Conservation (phyloP, 495 filamentous ascomycete species). For the Penicillium alfredii region DNA sequence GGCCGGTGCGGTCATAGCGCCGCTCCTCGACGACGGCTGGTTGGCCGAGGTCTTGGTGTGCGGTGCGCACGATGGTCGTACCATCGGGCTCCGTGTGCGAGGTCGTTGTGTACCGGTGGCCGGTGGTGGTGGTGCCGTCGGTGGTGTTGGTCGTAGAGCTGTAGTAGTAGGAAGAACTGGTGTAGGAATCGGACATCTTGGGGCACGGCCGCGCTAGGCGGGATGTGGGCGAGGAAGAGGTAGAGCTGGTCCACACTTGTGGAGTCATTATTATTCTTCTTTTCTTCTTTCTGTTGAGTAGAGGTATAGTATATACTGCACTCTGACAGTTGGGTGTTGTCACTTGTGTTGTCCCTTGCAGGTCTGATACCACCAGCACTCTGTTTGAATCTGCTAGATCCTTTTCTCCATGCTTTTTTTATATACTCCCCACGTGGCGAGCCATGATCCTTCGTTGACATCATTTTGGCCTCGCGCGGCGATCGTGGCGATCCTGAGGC, state of each 20-base stretch:
- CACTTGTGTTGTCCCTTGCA: too few species aligned
- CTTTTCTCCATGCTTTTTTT: too few species aligned
- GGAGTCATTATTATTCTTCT: not conserved
- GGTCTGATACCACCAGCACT: too few species aligned
- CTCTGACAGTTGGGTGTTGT: too few species aligned
- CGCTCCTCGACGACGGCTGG: conserved; percentile 31
- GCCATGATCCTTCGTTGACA: conserved; percentile 8
- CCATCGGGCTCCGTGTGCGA: conserved; percentile 33
- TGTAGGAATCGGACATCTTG: conserved; percentile 22
- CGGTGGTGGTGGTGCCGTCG: conserved; percentile 21
- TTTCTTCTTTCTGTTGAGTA: not conserved
- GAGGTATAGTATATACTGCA: not conserved
- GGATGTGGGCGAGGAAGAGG: conserved; percentile 4
- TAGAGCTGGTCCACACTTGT: conserved; percentile 8
- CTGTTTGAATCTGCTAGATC: too few species aligned
- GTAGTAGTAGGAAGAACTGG: conserved; percentile 30
- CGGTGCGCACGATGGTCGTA: conserved; percentile 34
- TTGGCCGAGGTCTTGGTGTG: conserved; percentile 33
- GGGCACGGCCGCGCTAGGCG: conserved; percentile 2
- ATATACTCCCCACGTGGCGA: conserved; percentile 7
- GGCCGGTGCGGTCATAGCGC: conserved; percentile 31
- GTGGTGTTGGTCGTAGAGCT: conserved; percentile 25
- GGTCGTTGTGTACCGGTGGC: conserved; percentile 32
- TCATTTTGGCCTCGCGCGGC: conserved; percentile 1
- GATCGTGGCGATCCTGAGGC: conserved; percentile 1